These are phyloP conservation scores for Lentinus brumalis DNA, from an alignment of 768 basidiomycete genomes.

Conservation along the genomic window DNA sequence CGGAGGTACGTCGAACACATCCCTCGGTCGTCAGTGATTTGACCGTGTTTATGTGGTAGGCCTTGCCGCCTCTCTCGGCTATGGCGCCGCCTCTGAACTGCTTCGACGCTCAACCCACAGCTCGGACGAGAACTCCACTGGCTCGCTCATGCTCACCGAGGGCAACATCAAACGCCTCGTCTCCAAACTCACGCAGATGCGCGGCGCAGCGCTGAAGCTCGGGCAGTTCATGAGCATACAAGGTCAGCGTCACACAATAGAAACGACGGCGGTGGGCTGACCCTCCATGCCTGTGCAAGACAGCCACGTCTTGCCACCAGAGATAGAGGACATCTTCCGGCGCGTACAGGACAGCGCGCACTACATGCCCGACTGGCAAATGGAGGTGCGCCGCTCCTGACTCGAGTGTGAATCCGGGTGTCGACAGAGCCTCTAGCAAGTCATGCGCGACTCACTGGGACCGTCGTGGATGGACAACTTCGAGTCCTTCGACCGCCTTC, in stretches of 20 bases:
- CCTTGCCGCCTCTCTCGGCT: slow-evolving; percentile 84
- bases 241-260: slow-evolving; percentile 42
- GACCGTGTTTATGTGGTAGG: slow-evolving; percentile 46
- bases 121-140: slow-evolving; percentile 34
- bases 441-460: slow-evolving; percentile 75
- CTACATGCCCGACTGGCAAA: slow-evolving; percentile 99
- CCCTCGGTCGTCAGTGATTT: not conserved
- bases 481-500: slow-evolving; percentile 74
- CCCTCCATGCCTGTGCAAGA: slow-evolving; percentile 48
- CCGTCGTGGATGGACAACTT: slow-evolving; percentile 74
- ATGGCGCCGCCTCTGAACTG: slow-evolving; percentile 88
- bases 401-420: not conserved
- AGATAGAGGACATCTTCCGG: slow-evolving; percentile 86
- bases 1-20: slow-evolving; percentile 56
- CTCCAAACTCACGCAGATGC: slow-evolving; percentile 91
- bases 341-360: slow-evolving; percentile 94
- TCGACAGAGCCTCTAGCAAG: slow-evolving; percentile 48
- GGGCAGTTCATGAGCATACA: slow-evolving; percentile 99
- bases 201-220: slow-evolving; percentile 93
- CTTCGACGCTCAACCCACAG: slow-evolving; percentile 63
- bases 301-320: slow-evolving; percentile 83
- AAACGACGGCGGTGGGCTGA: not conserved
- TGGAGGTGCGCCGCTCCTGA: slow-evolving; percentile 63
- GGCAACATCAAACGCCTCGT: slow-evolving; percentile 90
- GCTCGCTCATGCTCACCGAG: slow-evolving; percentile 82